Percentiles rank a stretch among this genome's conserved stretches.
Conservation (phyloP, 306 rosid species). For the Arachis hypogaea region DNA sequence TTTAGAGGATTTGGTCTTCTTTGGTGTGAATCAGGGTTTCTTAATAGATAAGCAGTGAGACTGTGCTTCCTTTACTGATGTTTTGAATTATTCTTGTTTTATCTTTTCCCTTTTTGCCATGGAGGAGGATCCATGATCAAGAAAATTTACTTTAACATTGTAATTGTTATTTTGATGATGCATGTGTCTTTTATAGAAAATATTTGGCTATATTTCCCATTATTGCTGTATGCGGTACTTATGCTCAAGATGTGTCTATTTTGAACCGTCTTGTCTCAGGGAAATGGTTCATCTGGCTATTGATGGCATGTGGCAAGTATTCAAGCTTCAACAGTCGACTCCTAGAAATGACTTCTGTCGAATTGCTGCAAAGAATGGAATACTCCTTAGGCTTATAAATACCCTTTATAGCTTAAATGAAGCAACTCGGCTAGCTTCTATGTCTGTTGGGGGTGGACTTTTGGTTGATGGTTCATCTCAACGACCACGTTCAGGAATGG, state of each 20-base stretch:
- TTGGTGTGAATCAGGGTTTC: background rate
- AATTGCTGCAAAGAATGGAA: slow-evolving; percentile 94
- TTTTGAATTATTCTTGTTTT: background rate
- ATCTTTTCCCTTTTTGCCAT: background rate
- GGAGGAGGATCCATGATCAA: background rate
- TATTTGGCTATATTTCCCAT: background rate
- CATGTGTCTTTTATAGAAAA: background rate
- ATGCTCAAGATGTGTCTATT: background rate
- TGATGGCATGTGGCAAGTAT: slow-evolving; percentile 99
- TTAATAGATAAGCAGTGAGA: background rate
- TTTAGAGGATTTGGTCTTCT: background rate
- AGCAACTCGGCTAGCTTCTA: slow-evolving; percentile 91
- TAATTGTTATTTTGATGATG: background rate
- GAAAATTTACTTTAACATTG: background rate
- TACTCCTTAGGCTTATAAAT: slow-evolving; percentile 93
- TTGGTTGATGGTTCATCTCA: slow-evolving; percentile 71
- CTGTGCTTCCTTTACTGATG: background rate
- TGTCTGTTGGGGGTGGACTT: slow-evolving; percentile 79
- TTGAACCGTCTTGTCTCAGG: slow-evolving; percentile 52
- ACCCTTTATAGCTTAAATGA: slow-evolving; percentile 96
- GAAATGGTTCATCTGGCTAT: slow-evolving; percentile 99
- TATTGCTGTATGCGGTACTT: background rate
- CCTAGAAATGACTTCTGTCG: slow-evolving; percentile 96
- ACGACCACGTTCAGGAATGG: slow-evolving; percentile 80
- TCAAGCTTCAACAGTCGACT: slow-evolving; percentile 96